Percentiles rank a stretch among this genome's conserved stretches.
phyloP scores from a whole-genome alignment of 345 rosid species.

The Lumnitzera racemosa region DNA sequence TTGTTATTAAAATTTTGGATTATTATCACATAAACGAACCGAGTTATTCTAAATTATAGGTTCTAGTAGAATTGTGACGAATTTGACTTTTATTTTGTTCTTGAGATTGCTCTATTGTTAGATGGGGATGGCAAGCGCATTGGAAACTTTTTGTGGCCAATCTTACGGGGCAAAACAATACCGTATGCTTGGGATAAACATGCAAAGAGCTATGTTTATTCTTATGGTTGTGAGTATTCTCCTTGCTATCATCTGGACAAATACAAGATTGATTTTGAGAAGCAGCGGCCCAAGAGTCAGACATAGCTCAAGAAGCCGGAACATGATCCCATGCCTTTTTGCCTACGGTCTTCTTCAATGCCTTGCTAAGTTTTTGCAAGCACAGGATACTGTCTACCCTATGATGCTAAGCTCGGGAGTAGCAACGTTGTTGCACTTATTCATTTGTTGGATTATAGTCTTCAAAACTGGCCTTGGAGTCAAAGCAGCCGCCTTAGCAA shows the following conservation, averaged over 20 bases:
- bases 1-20: too few species aligned
- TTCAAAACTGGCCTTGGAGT: conserved; percentile 51
- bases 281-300: conserved; percentile 33
- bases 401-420: conserved; percentile 58
- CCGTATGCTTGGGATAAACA: conserved; percentile 55
- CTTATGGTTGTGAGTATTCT: conserved; percentile 38
- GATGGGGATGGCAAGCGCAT: conserved; percentile 65
- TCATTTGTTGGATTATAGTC: conserved; percentile 57
- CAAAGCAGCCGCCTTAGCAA: conserved; percentile 78
- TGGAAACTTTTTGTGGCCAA: conserved; percentile 68
- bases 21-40: too few species aligned
- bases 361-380: conserved; percentile 60
- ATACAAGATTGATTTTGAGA: conserved; percentile 36
- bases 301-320: conserved; percentile 42
- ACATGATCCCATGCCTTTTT: conserved; percentile 68
- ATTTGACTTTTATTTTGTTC: too few species aligned
- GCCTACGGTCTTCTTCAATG: conserved; percentile 71
- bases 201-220: conserved; percentile 60
- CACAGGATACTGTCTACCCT: conserved; percentile 69
- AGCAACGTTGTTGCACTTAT: conserved; percentile 42
- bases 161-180: conserved; percentile 61
- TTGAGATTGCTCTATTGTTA: background rate
- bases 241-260: conserved; percentile 45
- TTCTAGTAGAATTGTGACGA: too few species aligned
- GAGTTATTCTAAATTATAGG: too few species aligned